A percentile compares a stretch with the other conserved stretches of the same genome.
Conservation (phyloP, 345 rosid species). For the Ceriops decandra region DNA sequence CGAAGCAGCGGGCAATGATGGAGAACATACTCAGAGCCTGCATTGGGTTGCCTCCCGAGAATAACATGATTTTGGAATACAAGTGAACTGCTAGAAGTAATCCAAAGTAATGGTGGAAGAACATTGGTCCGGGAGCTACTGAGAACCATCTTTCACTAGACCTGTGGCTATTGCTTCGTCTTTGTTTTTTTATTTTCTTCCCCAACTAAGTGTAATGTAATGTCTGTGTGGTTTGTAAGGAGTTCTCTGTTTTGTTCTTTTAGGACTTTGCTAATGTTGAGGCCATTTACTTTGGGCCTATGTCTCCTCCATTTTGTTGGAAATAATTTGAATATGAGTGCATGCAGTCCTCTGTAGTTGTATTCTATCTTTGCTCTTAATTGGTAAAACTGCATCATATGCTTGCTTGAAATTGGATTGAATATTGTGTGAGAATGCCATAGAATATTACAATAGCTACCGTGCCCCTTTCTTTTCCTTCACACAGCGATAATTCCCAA, state of each 20-base stretch:
- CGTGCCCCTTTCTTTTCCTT: too few relatives aligned
- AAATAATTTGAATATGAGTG: not conserved
- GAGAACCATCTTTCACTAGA: slow-evolving; percentile 3
- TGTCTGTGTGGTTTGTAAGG: not conserved
- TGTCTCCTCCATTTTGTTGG: not conserved
- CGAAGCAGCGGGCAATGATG: slow-evolving; percentile 97
- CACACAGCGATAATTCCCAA: too few relatives aligned
- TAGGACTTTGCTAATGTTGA: not conserved
- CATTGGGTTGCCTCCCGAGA: slow-evolving; percentile 89
- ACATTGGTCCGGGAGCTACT: not conserved
- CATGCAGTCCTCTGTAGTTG: not conserved
- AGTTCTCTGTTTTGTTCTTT: not conserved
- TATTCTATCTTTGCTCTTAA: not conserved
- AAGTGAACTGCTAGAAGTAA: slow-evolving; percentile 40
- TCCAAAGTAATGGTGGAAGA: slow-evolving; percentile 6
- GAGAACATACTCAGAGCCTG: slow-evolving; percentile 96
- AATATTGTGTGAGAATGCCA: too few relatives aligned
- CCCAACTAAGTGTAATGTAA: not conserved
- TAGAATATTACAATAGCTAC: too few relatives aligned
- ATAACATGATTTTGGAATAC: slow-evolving; percentile 98
- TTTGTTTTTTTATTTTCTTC: not conserved
- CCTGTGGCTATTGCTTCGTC: not conserved
- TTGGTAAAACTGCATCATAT: too few relatives aligned
- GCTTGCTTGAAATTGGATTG: too few relatives aligned
- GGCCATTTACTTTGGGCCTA: slow-evolving; percentile 5